phyloP scores from a whole-genome alignment of 495 filamentous ascomycete genomes.

The Cairneyella variabilis region DNA sequence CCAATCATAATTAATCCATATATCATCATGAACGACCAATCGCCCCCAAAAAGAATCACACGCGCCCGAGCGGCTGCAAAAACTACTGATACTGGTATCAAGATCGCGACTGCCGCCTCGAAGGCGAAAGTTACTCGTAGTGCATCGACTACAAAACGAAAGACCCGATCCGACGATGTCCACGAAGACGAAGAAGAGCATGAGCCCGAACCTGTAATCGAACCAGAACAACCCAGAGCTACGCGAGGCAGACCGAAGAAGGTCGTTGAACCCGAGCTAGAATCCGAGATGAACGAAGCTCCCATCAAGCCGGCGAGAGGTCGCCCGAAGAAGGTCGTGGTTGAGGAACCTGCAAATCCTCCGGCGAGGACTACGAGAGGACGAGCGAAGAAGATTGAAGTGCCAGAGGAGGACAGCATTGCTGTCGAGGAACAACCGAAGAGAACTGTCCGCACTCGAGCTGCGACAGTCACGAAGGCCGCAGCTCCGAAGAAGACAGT shows the following conservation, averaged over 20 bases:
- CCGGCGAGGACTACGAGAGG: slow-evolving; percentile 34
- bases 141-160: slow-evolving; percentile 37
- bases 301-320: slow-evolving; percentile 34
- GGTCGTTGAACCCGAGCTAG: slow-evolving; percentile 17
- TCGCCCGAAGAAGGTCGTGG: slow-evolving; percentile 25
- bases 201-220: slow-evolving; percentile 24
- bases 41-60: slow-evolving; percentile 56
- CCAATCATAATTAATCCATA: background rate
- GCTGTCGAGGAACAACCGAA: slow-evolving; percentile 28
- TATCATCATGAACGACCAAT: slow-evolving; percentile 40
- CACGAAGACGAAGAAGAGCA: slow-evolving; percentile 34
- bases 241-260: slow-evolving; percentile 35
- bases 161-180: slow-evolving; percentile 41
- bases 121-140: slow-evolving; percentile 36
- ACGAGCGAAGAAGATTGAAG: slow-evolving; percentile 26
- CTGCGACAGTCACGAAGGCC: slow-evolving; percentile 31
- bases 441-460: slow-evolving; percentile 29
- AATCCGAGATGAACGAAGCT: slow-evolving; percentile 18
- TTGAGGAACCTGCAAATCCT: slow-evolving; percentile 10
- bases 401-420: slow-evolving; percentile 20
- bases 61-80: slow-evolving; percentile 53
- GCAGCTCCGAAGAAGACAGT: slow-evolving; percentile 46
- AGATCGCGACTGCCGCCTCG: slow-evolving; percentile 32
- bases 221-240: slow-evolving; percentile 27
- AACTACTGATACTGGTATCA: slow-evolving; percentile 28